Evolutionary conservation across 2,329 filamentous ascomycete genomes (phyloP).

Genomic region (Ilyonectria destructans): DNA sequence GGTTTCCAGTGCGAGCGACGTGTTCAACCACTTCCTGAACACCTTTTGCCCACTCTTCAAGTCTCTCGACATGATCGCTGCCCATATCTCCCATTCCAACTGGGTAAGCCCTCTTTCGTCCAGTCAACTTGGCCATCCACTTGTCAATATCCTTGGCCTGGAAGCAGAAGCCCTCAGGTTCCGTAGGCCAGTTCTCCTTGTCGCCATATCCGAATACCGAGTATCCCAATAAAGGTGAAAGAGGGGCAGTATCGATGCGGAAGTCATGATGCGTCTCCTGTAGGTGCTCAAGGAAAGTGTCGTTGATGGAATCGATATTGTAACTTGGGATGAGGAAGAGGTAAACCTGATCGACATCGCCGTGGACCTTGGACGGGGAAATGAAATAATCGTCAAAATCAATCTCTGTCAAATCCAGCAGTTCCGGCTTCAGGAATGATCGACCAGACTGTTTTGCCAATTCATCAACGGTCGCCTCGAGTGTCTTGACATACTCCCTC

Average conservation of each 20-base stretch:
- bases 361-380: constrained; percentile 75
- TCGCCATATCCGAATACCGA: constrained; percentile 96
- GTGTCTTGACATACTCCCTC: constrained; percentile 71
- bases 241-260: constrained; percentile 90
- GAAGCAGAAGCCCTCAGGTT: constrained; percentile 92
- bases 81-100: constrained; percentile 91
- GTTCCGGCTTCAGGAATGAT: constrained; percentile 70
- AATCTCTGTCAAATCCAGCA: constrained; percentile 86
- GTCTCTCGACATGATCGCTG: constrained; percentile 75
- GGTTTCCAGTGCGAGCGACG: constrained; percentile 72
- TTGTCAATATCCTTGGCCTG: constrained; percentile 92
- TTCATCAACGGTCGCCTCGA: constrained; percentile 68
- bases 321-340: constrained; percentile 90
- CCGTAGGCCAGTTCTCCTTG: constrained; percentile 91
- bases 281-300: constrained; percentile 89
- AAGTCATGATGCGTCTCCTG: constrained; percentile 97
- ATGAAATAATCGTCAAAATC: constrained; percentile 97
- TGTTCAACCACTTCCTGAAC: constrained; percentile 79
- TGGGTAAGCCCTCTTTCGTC: constrained; percentile 88
- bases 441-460: constrained; percentile 59
- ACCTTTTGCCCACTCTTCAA: constrained; percentile 86
- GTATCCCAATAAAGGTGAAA: constrained; percentile 85
- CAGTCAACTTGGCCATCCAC: constrained; percentile 97
- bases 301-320: constrained; percentile 94
- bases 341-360: constrained; percentile 81